A percentile compares a stretch with the other conserved stretches of the same genome.
Conservation (phyloP, 1,284 basidiomycete species). For the Malassezia caprae region DNA sequence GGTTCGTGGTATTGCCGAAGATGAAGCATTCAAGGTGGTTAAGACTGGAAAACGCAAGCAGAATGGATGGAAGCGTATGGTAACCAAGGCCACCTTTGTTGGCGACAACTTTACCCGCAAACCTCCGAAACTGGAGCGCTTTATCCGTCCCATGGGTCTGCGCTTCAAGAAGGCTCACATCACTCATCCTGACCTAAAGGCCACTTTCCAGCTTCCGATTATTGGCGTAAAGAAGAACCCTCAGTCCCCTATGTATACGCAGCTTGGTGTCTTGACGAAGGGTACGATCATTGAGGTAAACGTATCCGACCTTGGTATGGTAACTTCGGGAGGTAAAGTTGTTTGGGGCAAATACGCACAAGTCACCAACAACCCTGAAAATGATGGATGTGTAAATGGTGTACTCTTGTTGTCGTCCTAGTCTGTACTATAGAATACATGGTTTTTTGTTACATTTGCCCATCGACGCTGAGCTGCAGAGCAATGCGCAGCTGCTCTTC, state of each 20-base stretch:
- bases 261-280: conserved; percentile 90
- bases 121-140: conserved; percentile 97
- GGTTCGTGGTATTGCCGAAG: conserved; percentile 94
- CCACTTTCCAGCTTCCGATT: conserved; percentile 97
- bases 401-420: conserved; percentile 37
- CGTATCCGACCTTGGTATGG: conserved; percentile 64
- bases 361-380: conserved; percentile 55
- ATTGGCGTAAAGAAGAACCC: conserved; percentile 99
- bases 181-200: conserved; percentile 94
- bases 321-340: conserved; percentile 92
- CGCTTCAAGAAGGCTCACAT: conserved; percentile 98
- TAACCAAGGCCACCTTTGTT: conserved; percentile 97
- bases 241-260: conserved; percentile 85
- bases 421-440: conserved; percentile 11
- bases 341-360: conserved; percentile 80
- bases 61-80: conserved; percentile 99
- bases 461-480: conserved; percentile 10
- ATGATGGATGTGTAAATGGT: conserved; percentile 43
- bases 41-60: conserved; percentile 93
- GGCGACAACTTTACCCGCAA: conserved; percentile 96
- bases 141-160: conserved; percentile 91
- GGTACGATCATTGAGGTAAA: conserved; percentile 98
- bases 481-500: conserved; percentile 29
- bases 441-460: not conserved
- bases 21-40: conserved; percentile 99